Conservation (phyloP, 345 rosid genomes). For the Bruguiera gymnorhiza region DNA sequence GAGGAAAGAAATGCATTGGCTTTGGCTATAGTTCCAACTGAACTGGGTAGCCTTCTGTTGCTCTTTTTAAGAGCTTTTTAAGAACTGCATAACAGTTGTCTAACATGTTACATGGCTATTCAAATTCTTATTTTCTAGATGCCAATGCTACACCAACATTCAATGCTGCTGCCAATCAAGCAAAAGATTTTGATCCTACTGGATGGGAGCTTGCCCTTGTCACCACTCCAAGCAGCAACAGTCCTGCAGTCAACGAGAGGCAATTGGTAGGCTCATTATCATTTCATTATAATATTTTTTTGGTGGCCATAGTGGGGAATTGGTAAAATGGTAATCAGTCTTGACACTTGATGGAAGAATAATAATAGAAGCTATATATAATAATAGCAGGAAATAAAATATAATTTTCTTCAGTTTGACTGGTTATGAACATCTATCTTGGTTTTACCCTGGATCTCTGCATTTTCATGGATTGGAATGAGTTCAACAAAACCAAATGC, state of each 20-base stretch:
- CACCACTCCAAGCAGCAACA: slow-evolving; percentile 62
- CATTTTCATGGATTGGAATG: too few relatives aligned
- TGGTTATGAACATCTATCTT: too few relatives aligned
- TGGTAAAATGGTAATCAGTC: too few relatives aligned
- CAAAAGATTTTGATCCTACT: slow-evolving; percentile 68
- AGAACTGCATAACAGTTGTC: neutral
- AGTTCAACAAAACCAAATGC: too few relatives aligned
- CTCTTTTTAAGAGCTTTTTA: neutral
- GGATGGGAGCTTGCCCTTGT: slow-evolving; percentile 98
- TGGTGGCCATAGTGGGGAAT: too few relatives aligned
- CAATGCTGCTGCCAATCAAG: slow-evolving; percentile 45
- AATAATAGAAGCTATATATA: too few relatives aligned
- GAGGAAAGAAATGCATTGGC: slow-evolving; percentile 92
- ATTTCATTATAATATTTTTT: too few relatives aligned
- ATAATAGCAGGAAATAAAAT: too few relatives aligned
- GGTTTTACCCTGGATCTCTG: too few relatives aligned
- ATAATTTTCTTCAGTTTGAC: too few relatives aligned
- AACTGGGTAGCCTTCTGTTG: slow-evolving; percentile 38
- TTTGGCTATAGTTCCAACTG: slow-evolving; percentile 79
- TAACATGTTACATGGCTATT: neutral
- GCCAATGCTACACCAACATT: slow-evolving; percentile 52
- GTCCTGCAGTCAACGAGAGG: slow-evolving; percentile 72
- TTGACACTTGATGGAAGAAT: too few relatives aligned
- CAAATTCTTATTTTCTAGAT: slow-evolving; percentile 29
- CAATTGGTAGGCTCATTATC: slow-evolving; percentile 58